phyloP scores from a whole-genome alignment of 495 filamentous ascomycete species.

The Oidiodendron maius region DNA sequence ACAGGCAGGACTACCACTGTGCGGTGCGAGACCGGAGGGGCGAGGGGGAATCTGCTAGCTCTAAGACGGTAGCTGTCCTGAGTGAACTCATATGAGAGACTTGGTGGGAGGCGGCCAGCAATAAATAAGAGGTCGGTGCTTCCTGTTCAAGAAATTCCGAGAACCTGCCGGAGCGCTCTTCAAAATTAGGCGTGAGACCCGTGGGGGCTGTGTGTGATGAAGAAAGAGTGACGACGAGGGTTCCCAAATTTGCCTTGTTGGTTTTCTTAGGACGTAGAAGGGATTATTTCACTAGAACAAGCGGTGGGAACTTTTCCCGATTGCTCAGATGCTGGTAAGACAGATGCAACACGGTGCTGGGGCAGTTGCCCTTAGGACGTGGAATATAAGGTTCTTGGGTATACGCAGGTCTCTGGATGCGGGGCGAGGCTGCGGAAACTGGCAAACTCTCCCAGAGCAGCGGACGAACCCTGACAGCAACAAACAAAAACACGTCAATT shows the following conservation, averaged over 20 bases:
- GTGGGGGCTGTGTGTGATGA: neutral
- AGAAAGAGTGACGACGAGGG: neutral
- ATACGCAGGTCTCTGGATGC: too few relatives aligned
- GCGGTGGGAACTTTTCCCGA: slow-evolving; percentile 14
- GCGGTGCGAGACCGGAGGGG: neutral
- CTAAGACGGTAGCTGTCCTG: too few relatives aligned
- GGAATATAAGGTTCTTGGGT: too few relatives aligned
- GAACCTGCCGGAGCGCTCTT: neutral
- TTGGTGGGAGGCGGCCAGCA: too few relatives aligned
- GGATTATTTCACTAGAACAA: slow-evolving; percentile 22
- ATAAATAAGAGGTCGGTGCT: slow-evolving; percentile 1
- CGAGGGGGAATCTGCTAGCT: too few relatives aligned
- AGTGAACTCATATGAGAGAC: too few relatives aligned
- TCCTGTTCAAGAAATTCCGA: slow-evolving; percentile 1
- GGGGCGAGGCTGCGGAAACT: too few relatives aligned
- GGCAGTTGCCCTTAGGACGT: too few relatives aligned
- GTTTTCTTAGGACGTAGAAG: neutral
- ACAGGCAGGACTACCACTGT: slow-evolving; percentile 2
- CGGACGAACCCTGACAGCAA: too few relatives aligned
- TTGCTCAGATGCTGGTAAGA: neutral
- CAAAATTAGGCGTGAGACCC: slow-evolving; percentile 4
- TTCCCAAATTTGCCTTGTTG: too few relatives aligned
- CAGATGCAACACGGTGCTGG: neutral
- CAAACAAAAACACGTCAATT: too few relatives aligned
- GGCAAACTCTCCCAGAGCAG: too few relatives aligned